Evolutionary conservation across 208 protist species (phyloP), one percentile per base, ranked within the genome.

Genomic region (Crithidia acanthocephali): DNA sequence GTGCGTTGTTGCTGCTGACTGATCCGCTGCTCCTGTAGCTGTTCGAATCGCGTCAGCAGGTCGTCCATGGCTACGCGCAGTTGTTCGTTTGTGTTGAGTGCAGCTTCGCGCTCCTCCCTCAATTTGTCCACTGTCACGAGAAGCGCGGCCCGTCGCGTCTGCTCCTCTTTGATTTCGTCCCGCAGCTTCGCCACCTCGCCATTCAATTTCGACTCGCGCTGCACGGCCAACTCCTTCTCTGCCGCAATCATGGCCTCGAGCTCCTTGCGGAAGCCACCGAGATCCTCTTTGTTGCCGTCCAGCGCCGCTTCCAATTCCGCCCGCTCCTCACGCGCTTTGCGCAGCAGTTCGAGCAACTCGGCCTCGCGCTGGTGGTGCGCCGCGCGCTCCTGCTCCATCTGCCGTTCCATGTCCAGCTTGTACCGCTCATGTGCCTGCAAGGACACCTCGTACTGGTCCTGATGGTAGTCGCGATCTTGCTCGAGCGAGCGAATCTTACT

Each of bases 401-500:
- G 86, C 35, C 79, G 83, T 79, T 94, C 88, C 79, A 94, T 89
- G 50, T 94, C 88, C 15, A 89, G 75, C 68, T 97, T 97, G 74
- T 94, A 95, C 35, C 80, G 77, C 68, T 97, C 92, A 64, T 97
- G 90, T 2, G 88, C 79, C 53, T 89, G 84, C 27, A 93, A 60
- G 7, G 88, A 84, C 3, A 76, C 68, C 58, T 95, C 92, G 62
- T 95, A 97, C 81, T 95, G 86, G 48, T 97, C 92, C 50, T 93
- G 90, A 51, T 95, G 92, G 65, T 89, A 87, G 66, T 97, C 87
- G 28, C 90, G 82, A 70, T 97, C 92, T 42, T 93, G 80, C 70
- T 97, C 90, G 7, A 97, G 78, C 2, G 84, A 74, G 23, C 92
- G 85, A 51, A 97, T 97, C 69, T 97, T 97, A 57, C 86, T 78